Conservation (phyloP, 768 basidiomycete species). For the Hypholoma fasciculare region DNA sequence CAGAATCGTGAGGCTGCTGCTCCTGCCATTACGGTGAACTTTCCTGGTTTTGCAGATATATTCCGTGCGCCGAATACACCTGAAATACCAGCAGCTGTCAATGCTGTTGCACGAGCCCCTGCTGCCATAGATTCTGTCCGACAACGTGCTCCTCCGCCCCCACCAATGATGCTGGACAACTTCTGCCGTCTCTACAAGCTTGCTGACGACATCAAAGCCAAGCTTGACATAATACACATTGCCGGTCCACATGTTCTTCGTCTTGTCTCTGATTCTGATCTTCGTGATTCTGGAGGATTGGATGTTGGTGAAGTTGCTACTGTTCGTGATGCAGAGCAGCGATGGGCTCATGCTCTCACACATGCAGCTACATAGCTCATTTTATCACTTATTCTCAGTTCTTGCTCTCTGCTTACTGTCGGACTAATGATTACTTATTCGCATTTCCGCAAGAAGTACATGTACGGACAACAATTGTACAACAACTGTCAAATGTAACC, state of each 20-base stretch:
- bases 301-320: background rate
- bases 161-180: background rate
- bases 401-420: too few relatives aligned
- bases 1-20: background rate
- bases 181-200: background rate
- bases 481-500: slow-evolving; percentile 16
- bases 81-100: too few relatives aligned
- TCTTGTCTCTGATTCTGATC: background rate
- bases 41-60: background rate
- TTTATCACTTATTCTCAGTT: too few relatives aligned
- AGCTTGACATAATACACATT: background rate
- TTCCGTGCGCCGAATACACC: background rate
- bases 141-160: background rate
- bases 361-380: background rate
- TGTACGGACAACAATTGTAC: too few relatives aligned
- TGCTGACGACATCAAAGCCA: background rate
- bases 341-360: background rate
- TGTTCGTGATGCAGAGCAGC: background rate
- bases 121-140: background rate
- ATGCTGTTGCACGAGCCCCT: background rate
- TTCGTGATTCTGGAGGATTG: background rate
- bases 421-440: too few relatives aligned
- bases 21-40: background rate
- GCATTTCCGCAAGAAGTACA: too few relatives aligned
- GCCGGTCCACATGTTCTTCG: background rate